Base-by-base conservation (phyloP, 129 eudicot species). In the Glebionis coronaria region DNA sequence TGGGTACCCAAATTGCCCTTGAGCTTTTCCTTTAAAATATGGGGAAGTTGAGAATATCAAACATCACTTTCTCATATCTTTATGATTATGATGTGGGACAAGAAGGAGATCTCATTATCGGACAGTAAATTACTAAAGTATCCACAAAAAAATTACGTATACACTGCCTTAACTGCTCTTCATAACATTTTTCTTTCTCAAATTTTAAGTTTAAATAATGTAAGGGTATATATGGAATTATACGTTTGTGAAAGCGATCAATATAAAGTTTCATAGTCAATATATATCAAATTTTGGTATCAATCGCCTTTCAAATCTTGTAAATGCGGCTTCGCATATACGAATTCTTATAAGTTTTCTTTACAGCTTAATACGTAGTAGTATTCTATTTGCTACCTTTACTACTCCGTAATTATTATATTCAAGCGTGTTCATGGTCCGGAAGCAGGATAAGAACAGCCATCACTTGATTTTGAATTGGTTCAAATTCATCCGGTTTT, bases 11-110 rank as follows among this genome's bases (percentile, higher is more conserved):
- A 31, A 31, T 35, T 35, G 7, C 40, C 40, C 9, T 15, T 16
- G 0, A 5, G 8, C 27, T 27, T 27, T 23, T 4, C 7, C 27
- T 57, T 4, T 9, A 6, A 60, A 59, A 8, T 23, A 47, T 5
- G 35, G 45, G 61, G 56, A 75, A 67, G 63, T 58, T 60, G 73
- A 67, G 56, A 67, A 75, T 75, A 75, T 67, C 73, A 67, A 59
- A 75, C 63, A 75, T 75, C 79, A 44, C 74, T 75, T 75, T 75
- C 74, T 61, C 73, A 67, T 67, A 75, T 75, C 79, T 67, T 75
- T 25, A 67, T 67, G 79, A 75, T 75, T 67, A 75, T 75, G 79
- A 67, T 74, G 54, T 67, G 79, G 79, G 79, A 67, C 79, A 75
- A 75, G 49, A 27, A 75, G 65, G 68, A 75, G 45, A 67, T 75